A percentile compares a stretch with the other conserved stretches of the same genome.
These are phyloP conservation scores for Paxillus ammoniavirescens DNA, from an alignment of 768 basidiomycete genomes.

Conservation along the genomic window DNA sequence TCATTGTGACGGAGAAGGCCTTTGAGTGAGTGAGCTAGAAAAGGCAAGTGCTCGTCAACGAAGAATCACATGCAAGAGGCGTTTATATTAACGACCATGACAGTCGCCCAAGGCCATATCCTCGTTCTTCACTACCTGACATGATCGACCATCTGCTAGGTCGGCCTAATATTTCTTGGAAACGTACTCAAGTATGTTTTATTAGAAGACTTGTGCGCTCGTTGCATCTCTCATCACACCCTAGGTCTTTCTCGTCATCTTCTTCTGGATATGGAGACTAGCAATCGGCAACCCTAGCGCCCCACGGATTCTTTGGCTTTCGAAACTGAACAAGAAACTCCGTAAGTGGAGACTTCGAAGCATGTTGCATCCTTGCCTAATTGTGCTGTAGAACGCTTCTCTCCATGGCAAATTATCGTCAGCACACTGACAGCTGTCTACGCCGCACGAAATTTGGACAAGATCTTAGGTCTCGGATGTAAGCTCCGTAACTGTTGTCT, in stretches of 20 bases:
- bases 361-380: not conserved
- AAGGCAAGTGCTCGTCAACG: conserved; percentile 10
- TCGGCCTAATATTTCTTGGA: conserved; percentile 87
- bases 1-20: not conserved
- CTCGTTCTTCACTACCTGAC: conserved; percentile 9
- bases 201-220: not conserved
- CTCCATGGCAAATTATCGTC: conserved; percentile 95
- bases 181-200: conserved; percentile 67
- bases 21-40: conserved; percentile 11
- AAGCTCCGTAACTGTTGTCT: conserved; percentile 2
- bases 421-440: conserved; percentile 85
- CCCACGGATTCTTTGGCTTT: conserved; percentile 67
- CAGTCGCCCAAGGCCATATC: not conserved
- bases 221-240: not conserved
- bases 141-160: conserved; percentile 97
- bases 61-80: conserved; percentile 35
- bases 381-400: conserved; percentile 62
- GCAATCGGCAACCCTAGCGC: conserved; percentile 58
- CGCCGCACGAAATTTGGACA: conserved; percentile 80
- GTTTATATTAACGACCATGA: not conserved
- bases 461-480: conserved; percentile 81
- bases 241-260: conserved; percentile 85
- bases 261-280: conserved; percentile 91
- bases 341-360: conserved; percentile 39
- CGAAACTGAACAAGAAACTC: conserved; percentile 54